Evolutionary conservation across 305 asterid species (phyloP).

Genomic region (Stenogyne calaminthoides): DNA sequence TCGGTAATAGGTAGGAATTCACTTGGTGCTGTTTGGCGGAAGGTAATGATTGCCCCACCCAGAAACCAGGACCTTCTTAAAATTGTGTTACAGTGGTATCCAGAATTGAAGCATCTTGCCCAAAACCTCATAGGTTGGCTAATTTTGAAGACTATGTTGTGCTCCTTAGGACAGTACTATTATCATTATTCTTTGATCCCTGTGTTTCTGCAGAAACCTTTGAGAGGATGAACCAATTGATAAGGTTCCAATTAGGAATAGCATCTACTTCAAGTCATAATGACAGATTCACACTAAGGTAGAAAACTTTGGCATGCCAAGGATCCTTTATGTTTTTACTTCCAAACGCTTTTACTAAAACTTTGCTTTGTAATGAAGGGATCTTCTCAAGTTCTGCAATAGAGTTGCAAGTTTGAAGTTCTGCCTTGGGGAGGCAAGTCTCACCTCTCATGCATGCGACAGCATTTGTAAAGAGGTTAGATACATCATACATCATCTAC

Average conservation of each 20-base stretch:
- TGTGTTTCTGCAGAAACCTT: constrained; percentile 63
- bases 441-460: constrained; percentile 51
- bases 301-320: constrained; percentile 12
- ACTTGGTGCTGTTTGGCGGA: constrained; percentile 88
- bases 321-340: not conserved
- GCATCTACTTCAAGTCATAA: constrained; percentile 42
- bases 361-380: constrained; percentile 53
- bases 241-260: constrained; percentile 51
- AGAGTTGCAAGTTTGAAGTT: constrained; percentile 62
- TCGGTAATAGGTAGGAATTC: constrained; percentile 58
- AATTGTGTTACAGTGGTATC: constrained; percentile 72
- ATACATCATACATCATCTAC: constrained; percentile 18
- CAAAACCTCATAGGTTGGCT: constrained; percentile 65
- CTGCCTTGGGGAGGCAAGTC: constrained; percentile 40
- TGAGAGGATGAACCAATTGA: constrained; percentile 59
- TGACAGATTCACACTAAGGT: constrained; percentile 89
- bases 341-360: constrained; percentile 23
- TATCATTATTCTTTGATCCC: constrained; percentile 2
- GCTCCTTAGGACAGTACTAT: constrained; percentile 10
- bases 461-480: constrained; percentile 78
- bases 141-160: not conserved
- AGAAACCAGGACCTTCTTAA: constrained; percentile 59
- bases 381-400: constrained; percentile 92
- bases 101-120: constrained; percentile 57
- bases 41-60: constrained; percentile 64